A percentile compares a stretch with the other conserved stretches of the same genome.
These are phyloP conservation scores for Kwoniella shandongensis DNA, from an alignment of 768 basidiomycete species.

Conservation along the genomic window DNA sequence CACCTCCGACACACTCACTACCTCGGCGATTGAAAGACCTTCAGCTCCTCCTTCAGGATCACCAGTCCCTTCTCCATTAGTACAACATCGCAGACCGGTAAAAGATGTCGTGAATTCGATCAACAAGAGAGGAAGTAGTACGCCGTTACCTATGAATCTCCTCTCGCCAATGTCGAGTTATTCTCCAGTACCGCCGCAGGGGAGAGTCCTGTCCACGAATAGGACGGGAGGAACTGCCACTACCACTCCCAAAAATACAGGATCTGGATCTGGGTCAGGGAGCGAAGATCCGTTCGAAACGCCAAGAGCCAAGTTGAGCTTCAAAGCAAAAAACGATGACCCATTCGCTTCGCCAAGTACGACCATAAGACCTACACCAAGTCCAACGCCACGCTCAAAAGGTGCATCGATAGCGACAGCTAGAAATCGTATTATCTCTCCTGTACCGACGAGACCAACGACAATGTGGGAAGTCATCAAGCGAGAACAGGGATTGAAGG, in stretches of 20 bases:
- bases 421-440: background rate
- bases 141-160: conserved; percentile 9
- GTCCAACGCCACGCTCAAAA: background rate
- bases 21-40: conserved; percentile 1
- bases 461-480: conserved; percentile 25
- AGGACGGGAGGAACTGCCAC: background rate
- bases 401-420: background rate
- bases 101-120: conserved; percentile 43
- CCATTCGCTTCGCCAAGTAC: conserved; percentile 2
- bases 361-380: background rate
- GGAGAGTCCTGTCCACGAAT: background rate
- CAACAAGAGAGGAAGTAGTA: conserved; percentile 32
- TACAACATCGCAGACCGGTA: conserved; percentile 34
- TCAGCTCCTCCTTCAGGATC: conserved; percentile 16
- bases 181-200: conserved; percentile 10
- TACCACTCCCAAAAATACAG: background rate
- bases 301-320: conserved; percentile 5
- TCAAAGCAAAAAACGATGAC: background rate
- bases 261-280: background rate
- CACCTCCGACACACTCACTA: background rate
- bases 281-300: conserved; percentile 7
- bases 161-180: conserved; percentile 31
- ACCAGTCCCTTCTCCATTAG: conserved; percentile 24
- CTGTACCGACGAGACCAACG: conserved; percentile 4
- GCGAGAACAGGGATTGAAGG: conserved; percentile 10